Evolutionary conservation across 2,329 filamentous ascomycete genomes (phyloP).

Genomic region (Arthrobotrys pseudoclavata): DNA sequence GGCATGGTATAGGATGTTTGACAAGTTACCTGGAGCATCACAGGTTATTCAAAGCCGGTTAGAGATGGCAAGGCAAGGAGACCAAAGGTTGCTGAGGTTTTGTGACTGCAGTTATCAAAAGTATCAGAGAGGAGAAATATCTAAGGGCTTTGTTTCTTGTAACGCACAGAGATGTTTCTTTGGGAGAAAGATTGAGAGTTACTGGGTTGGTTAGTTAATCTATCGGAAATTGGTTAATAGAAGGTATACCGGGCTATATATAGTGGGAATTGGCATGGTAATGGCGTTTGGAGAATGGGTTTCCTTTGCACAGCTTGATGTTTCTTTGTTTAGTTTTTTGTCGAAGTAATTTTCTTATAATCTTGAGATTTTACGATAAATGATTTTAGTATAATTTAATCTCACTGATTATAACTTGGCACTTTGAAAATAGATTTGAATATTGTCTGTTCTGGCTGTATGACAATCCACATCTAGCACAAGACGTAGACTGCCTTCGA

Average conservation of each 20-base stretch:
- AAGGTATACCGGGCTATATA: not conserved
- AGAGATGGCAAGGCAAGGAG: conserved; percentile 41
- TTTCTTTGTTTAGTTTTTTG: conserved; percentile 1
- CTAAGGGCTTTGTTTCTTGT: conserved; percentile 36
- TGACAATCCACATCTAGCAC: no score
- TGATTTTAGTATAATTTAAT: not conserved
- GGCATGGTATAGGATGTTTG: conserved; percentile 40
- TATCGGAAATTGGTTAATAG: not conserved
- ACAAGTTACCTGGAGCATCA: conserved; percentile 27
- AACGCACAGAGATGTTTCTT: conserved; percentile 40
- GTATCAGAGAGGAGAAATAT: conserved; percentile 25
- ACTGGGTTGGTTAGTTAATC: conserved; percentile 26
- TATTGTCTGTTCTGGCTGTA: no score
- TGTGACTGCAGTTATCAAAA: conserved; percentile 35
- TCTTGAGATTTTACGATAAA: not conserved
- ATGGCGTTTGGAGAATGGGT: conserved; percentile 12
- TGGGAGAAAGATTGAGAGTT: conserved; percentile 36
- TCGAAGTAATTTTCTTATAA: not conserved
- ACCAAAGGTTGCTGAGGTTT: conserved; percentile 28
- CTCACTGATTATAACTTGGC: not conserved
- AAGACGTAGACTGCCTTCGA: no score
- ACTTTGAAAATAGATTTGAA: no score
- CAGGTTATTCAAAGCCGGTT: conserved; percentile 27
- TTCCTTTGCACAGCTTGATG: not conserved
- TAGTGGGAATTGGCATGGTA: not conserved